These are phyloP conservation scores for Aristolochia californica DNA, from an alignment of 164 flowering plant species.

Conservation along the genomic window DNA sequence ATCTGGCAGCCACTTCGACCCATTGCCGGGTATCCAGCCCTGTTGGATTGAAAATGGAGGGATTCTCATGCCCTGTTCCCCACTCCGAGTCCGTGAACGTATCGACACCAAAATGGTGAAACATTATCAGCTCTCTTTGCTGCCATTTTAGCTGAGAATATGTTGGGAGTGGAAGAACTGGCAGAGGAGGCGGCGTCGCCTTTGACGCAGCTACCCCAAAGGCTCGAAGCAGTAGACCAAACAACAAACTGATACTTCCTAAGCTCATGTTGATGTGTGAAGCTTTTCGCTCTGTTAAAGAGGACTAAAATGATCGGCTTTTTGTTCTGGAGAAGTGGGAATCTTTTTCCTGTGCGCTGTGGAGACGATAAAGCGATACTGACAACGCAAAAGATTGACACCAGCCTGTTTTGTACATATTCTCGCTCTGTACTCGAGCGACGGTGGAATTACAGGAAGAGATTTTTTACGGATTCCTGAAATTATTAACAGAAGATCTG, in stretches of 20 bases:
- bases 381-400: no score
- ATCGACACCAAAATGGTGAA: constrained; percentile 88
- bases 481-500: no score
- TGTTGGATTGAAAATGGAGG: constrained; percentile 52
- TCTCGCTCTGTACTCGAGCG: no score
- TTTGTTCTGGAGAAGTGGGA: no score
- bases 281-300: no score
- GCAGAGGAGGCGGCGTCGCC: constrained; percentile 59
- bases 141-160: constrained; percentile 86
- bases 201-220: not conserved
- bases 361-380: not conserved
- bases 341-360: not conserved
- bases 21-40: constrained; percentile 64
- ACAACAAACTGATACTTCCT: constrained; percentile 5
- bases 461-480: no score
- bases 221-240: constrained; percentile 1
- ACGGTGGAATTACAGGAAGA: no score
- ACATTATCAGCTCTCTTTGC: constrained; percentile 72
- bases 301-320: no score
- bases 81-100: constrained; percentile 86
- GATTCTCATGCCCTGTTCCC: constrained; percentile 82
- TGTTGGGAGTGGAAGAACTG: constrained; percentile 70
- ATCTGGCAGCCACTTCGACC: constrained; percentile 37
- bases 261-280: no score
- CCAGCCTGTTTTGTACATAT: no score